Evolutionary conservation across 768 basidiomycete genomes (phyloP).

Genomic region (Kwoniella pini): DNA sequence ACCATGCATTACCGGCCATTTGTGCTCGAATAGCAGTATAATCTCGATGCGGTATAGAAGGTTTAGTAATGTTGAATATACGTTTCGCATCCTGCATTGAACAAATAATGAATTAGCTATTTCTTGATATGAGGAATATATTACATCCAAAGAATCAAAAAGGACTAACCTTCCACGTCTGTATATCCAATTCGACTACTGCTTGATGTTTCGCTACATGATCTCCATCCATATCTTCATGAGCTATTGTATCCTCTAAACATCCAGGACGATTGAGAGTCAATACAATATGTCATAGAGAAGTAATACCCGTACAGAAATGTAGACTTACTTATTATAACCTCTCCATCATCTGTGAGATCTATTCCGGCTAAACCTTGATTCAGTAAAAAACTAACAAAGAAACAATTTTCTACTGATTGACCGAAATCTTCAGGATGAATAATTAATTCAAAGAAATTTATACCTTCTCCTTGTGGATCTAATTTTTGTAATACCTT

Average conservation of each 20-base stretch:
- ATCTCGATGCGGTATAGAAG: conserved; percentile 73
- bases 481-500: conserved; percentile 60
- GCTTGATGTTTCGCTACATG: conserved; percentile 77
- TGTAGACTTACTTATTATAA: conserved; percentile 70
- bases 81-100: conserved; percentile 75
- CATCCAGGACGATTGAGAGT: too few relatives aligned
- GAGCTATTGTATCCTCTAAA: conserved; percentile 64
- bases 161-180: conserved; percentile 74
- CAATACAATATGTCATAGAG: too few relatives aligned
- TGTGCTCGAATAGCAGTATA: conserved; percentile 31
- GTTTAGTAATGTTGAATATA: conserved; percentile 74
- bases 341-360: conserved; percentile 65
- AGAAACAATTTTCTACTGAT: conserved; percentile 95
- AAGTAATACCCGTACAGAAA: too few relatives aligned
- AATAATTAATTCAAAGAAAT: conserved; percentile 81
- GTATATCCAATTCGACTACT: conserved; percentile 88
- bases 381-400: conserved; percentile 86
- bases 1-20: conserved; percentile 28
- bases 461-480: conserved; percentile 58
- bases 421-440: conserved; percentile 91
- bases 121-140: neutral
- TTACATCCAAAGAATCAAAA: neutral
- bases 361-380: conserved; percentile 62
- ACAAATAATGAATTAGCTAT: neutral
- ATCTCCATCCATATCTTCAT: conserved; percentile 65